A percentile compares a stretch with the other conserved stretches of the same genome.
phyloP scores from a whole-genome alignment of 768 basidiomycete species.

The Leccinum ochraceum region DNA sequence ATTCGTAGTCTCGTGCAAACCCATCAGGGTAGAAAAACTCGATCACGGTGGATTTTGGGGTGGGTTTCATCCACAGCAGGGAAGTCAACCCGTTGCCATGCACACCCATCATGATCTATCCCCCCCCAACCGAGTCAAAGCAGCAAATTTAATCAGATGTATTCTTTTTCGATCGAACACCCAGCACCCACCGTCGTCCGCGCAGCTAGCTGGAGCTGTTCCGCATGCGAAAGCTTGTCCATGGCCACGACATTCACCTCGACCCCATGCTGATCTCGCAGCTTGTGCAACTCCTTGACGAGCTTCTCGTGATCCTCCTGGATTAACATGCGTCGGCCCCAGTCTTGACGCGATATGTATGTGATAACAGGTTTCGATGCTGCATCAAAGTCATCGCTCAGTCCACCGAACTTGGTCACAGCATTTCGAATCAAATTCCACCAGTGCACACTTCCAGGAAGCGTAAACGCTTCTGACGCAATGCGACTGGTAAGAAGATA shows the following conservation, averaged over 20 bases:
- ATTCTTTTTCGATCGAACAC: background rate
- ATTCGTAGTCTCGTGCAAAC: conserved; percentile 86
- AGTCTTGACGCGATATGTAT: conserved; percentile 86
- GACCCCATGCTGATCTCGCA: conserved; percentile 72
- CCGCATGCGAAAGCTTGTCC: conserved; percentile 75
- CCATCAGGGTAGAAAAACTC: conserved; percentile 89
- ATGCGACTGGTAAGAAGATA: conserved; percentile 74
- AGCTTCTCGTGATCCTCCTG: conserved; percentile 76
- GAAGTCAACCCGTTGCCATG: conserved; percentile 92
- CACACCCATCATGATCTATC: conserved; percentile 90
- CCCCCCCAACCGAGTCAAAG: background rate
- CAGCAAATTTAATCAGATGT: background rate
- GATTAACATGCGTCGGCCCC: conserved; percentile 83
- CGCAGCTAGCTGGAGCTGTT: conserved; percentile 80
- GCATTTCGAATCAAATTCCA: conserved; percentile 79
- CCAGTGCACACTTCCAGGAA: conserved; percentile 80
- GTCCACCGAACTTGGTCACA: conserved; percentile 69
- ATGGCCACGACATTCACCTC: conserved; percentile 88
- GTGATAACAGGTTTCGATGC: conserved; percentile 81
- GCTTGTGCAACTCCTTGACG: conserved; percentile 68
- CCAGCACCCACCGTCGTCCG: conserved; percentile 71
- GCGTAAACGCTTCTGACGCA: conserved; percentile 70
- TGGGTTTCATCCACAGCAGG: conserved; percentile 90
- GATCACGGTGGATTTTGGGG: conserved; percentile 80
- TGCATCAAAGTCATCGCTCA: conserved; percentile 44